phyloP scores from a whole-genome alignment of 495 filamentous ascomycete genomes.

The Cenococcum geophilum region DNA sequence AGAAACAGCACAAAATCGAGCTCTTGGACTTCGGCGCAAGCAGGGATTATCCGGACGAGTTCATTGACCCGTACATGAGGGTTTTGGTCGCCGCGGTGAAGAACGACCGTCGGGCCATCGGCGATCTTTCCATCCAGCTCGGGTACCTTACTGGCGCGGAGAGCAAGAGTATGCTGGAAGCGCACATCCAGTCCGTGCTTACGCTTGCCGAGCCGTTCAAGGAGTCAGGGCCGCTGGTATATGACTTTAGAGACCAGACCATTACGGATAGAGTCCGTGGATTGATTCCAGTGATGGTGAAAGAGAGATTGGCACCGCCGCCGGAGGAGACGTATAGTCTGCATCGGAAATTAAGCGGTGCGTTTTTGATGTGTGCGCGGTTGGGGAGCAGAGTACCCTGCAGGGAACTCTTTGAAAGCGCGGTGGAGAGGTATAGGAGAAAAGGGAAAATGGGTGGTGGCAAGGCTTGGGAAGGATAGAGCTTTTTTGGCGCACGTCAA shows the following conservation, averaged over 20 bases:
- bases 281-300: conserved; percentile 87
- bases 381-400: conserved; percentile 77
- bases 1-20: conserved; percentile 64
- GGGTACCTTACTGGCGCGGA: conserved; percentile 93
- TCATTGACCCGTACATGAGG: conserved; percentile 70
- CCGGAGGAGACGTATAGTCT: conserved; percentile 97
- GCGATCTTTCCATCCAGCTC: conserved; percentile 66
- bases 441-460: conserved; percentile 19
- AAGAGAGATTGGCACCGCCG: conserved; percentile 79
- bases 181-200: conserved; percentile 72
- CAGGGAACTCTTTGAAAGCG: conserved; percentile 69
- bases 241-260: conserved; percentile 89
- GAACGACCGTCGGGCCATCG: conserved; percentile 56
- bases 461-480: background rate
- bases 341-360: conserved; percentile 92
- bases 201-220: conserved; percentile 91
- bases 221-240: conserved; percentile 66
- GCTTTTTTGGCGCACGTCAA: too few species aligned
- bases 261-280: conserved; percentile 86
- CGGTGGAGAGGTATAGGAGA: conserved; percentile 45
- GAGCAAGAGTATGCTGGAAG: conserved; percentile 72
- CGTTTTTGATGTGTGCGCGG: conserved; percentile 85
- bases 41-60: conserved; percentile 71
- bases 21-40: conserved; percentile 94
- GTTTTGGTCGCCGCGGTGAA: conserved; percentile 72